phyloP scores from a whole-genome alignment of 2,329 filamentous ascomycete species.

The Ophiostoma quercus region DNA sequence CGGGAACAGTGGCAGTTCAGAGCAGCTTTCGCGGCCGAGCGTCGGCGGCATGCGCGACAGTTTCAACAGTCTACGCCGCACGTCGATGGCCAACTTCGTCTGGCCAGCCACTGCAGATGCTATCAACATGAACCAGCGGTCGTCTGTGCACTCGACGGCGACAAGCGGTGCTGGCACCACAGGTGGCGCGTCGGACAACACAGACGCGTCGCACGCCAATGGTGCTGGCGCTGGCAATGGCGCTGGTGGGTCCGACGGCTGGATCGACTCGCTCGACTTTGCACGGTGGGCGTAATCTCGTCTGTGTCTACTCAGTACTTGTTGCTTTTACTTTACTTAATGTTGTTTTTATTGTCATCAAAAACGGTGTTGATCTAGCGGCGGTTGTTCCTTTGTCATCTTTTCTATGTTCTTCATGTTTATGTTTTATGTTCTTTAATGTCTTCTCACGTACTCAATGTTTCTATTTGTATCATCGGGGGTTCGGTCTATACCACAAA shows the following conservation, averaged over 20 bases:
- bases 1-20: conserved; percentile 16
- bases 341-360: not conserved
- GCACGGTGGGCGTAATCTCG: conserved; percentile 40
- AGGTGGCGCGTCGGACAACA: conserved; percentile 27
- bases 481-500: conserved; percentile 37
- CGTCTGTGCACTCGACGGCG: conserved; percentile 51
- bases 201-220: conserved; percentile 41
- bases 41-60: conserved; percentile 54
- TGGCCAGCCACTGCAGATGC: conserved; percentile 47
- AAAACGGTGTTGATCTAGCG: conserved; percentile 6
- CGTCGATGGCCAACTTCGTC: conserved; percentile 63
- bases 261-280: conserved; percentile 47
- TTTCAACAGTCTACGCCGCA: conserved; percentile 54
- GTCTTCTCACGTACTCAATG: not conserved
- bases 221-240: conserved; percentile 23
- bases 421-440: not conserved
- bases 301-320: not conserved
- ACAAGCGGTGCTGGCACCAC: conserved; percentile 35
- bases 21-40: conserved; percentile 21
- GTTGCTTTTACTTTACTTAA: not conserved
- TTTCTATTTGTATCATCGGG: not conserved
- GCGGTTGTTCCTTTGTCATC: not conserved
- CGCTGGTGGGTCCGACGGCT: conserved; percentile 33
- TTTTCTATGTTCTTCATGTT: not conserved
- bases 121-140: conserved; percentile 49